phyloP scores from a whole-genome alignment of 2,329 filamentous ascomycete species.

The Zarea fungicola region DNA sequence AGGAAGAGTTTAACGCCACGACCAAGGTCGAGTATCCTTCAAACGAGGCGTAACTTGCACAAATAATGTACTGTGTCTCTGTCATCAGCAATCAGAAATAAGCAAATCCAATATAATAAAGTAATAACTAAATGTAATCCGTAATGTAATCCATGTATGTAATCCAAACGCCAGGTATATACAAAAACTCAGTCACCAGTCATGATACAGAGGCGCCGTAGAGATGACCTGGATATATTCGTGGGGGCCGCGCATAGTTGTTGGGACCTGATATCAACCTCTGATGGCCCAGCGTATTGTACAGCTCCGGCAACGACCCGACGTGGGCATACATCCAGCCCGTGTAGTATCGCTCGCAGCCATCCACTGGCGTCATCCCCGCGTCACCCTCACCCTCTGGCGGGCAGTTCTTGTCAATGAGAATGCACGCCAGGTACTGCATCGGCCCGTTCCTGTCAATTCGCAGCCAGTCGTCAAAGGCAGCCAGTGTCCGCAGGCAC shows the following conservation, averaged over 20 bases:
- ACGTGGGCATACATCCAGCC: conserved; percentile 13
- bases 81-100: no score
- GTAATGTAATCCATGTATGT: no score
- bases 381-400: neutral
- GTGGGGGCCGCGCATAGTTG: conserved; percentile 9
- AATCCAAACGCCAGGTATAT: no score
- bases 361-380: conserved; percentile 1
- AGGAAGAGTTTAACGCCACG: conserved; percentile 68
- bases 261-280: conserved; percentile 6
- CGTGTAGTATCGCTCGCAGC: conserved; percentile 11
- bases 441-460: conserved; percentile 12
- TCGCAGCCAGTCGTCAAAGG: conserved; percentile 13
- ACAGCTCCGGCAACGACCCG: conserved; percentile 12
- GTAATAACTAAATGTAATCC: no score
- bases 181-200: no score
- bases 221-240: conserved; percentile 11
- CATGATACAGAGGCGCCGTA: conserved; percentile 6
- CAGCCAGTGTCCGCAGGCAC: conserved; percentile 8
- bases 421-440: conserved; percentile 12
- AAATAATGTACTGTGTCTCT: no score
- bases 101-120: no score
- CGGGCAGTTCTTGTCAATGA: conserved; percentile 9
- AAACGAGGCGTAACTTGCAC: conserved; percentile 57
- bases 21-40: conserved; percentile 63
- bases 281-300: conserved; percentile 12